Evolutionary conservation across 2,329 filamentous ascomycete genomes (phyloP).

Genomic region (Aureobasidium sp.): DNA sequence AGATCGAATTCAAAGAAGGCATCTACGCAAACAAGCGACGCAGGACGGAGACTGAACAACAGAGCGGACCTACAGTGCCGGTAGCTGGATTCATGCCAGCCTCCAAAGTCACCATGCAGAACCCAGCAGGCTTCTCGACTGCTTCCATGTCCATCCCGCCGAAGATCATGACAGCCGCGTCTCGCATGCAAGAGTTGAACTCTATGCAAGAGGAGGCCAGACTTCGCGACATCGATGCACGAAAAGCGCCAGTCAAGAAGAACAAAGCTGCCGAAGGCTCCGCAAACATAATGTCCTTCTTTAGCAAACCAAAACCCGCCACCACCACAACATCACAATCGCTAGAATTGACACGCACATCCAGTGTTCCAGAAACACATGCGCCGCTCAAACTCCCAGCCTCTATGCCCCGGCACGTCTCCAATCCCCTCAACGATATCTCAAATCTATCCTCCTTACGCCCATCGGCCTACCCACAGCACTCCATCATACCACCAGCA

Average conservation of each 20-base stretch:
- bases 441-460: constrained; percentile 24
- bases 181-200: constrained; percentile 34
- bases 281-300: constrained; percentile 48
- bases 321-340: background rate
- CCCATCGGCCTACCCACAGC: constrained; percentile 11
- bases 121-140: constrained; percentile 24
- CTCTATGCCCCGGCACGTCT: background rate
- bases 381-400: background rate
- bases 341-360: constrained; percentile 1
- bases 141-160: constrained; percentile 24
- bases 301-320: constrained; percentile 27
- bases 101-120: constrained; percentile 23
- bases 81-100: constrained; percentile 18
- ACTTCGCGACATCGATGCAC: constrained; percentile 24
- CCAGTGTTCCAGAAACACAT: constrained; percentile 1
- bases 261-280: constrained; percentile 38
- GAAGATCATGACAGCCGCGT: constrained; percentile 33
- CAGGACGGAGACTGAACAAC: background rate
- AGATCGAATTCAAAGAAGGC: constrained; percentile 8
- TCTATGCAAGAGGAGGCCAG: constrained; percentile 28
- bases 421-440: constrained; percentile 27
- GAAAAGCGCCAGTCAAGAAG: constrained; percentile 25
- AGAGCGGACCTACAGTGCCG: background rate
- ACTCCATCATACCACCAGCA: background rate
- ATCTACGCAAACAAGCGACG: background rate